phyloP scores from a whole-genome alignment of 257 asterid genomes.

The Scutellaria baicalensis region DNA sequence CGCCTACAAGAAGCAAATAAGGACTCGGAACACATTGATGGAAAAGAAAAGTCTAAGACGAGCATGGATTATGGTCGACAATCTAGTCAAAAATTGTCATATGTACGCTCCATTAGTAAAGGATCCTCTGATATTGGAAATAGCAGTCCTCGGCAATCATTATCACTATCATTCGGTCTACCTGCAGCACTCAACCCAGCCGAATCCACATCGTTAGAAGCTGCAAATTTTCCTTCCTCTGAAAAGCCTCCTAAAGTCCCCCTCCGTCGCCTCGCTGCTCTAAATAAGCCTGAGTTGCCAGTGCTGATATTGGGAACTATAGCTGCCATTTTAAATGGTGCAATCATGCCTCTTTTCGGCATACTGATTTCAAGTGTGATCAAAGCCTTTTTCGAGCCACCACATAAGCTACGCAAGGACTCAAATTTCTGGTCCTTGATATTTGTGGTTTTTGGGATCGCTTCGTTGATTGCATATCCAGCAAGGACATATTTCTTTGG shows the following conservation, averaged over 20 bases:
- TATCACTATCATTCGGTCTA: conserved; percentile 41
- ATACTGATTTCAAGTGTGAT: conserved; percentile 45
- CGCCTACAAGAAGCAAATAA: conserved; percentile 39
- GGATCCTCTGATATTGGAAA: conserved; percentile 63
- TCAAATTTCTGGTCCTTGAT: conserved; percentile 56
- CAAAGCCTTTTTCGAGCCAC: conserved; percentile 39
- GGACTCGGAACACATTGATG: conserved; percentile 25
- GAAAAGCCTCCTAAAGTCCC: conserved; percentile 35
- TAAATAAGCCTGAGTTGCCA: conserved; percentile 58
- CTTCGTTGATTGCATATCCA: conserved; percentile 37
- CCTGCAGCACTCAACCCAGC: conserved; percentile 25
- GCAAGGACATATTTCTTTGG: conserved; percentile 48
- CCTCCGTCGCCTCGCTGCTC: conserved; percentile 46
- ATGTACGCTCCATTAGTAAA: conserved; percentile 52
- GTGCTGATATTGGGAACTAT: conserved; percentile 37
- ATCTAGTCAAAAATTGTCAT: conserved; percentile 50
- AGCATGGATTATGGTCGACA: conserved; percentile 43
- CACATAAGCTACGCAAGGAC: conserved; percentile 39
- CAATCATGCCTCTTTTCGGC: conserved; percentile 50
- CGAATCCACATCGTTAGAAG: conserved; percentile 12
- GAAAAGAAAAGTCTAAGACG: conserved; percentile 26
- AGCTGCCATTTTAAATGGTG: conserved; percentile 46
- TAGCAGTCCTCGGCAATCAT: conserved; percentile 53
- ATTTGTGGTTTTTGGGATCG: conserved; percentile 35
- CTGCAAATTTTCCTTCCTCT: not conserved